Evolutionary conservation across 352 stramenopile genomes (phyloP).

Genomic region (Phytophthora europaea): DNA sequence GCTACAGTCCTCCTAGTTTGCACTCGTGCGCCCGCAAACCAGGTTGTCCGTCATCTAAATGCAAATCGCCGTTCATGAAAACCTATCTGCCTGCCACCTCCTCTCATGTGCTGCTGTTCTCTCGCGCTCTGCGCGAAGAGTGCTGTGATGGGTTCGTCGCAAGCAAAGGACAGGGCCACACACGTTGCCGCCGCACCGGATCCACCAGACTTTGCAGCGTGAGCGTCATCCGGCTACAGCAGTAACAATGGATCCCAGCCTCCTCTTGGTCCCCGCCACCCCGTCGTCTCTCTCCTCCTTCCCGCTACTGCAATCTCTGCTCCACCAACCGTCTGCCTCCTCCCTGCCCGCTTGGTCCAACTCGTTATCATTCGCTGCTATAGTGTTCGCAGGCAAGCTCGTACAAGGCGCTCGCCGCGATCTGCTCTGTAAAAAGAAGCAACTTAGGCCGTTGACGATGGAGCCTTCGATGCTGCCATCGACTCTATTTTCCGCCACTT

Average conservation of each 20-base stretch:
- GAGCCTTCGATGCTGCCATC: conserved; percentile 82
- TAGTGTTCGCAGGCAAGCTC: conserved; percentile 20
- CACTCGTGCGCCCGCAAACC: conserved; percentile 21
- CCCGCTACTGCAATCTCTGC: conserved; percentile 13
- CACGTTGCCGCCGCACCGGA: neutral
- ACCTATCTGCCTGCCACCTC: conserved; percentile 30
- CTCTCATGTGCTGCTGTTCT: conserved; percentile 26
- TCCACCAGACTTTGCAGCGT: conserved; percentile 16
- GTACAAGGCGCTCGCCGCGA: conserved; percentile 14
- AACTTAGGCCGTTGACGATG: conserved; percentile 51
- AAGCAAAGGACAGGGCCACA: conserved; percentile 16
- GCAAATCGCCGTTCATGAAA: conserved; percentile 47
- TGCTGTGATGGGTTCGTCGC: conserved; percentile 15
- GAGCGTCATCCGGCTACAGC: conserved; percentile 12
- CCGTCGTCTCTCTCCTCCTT: conserved; percentile 10
- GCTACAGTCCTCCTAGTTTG: conserved; percentile 27
- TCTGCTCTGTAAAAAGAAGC: conserved; percentile 24
- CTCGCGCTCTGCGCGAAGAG: conserved; percentile 25
- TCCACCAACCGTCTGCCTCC: conserved; percentile 23
- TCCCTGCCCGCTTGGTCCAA: conserved; percentile 24
- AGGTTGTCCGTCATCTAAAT: conserved; percentile 43
- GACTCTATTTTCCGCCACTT: conserved; percentile 96
- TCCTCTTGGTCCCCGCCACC: conserved; percentile 13
- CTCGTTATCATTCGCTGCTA: conserved; percentile 31
- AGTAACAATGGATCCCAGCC: conserved; percentile 8